Conservation (phyloP, 2,329 filamentous ascomycete genomes). For the Scortechinia acanthostroma region DNA sequence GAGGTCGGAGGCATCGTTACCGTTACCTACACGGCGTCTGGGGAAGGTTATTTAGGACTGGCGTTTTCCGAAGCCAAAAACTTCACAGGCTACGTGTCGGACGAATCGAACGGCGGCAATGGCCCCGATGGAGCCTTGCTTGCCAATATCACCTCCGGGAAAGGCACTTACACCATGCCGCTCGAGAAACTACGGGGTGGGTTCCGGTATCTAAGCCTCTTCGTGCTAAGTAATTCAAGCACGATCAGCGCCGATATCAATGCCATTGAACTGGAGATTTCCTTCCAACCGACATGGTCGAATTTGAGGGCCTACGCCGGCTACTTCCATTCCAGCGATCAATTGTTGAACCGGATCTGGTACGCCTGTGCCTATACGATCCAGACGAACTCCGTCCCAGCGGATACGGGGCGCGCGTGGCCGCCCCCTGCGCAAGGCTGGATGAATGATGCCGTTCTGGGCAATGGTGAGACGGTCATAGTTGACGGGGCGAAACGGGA, state of each 20-base stretch:
- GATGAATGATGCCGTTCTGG: slow-evolving; percentile 23
- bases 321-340: slow-evolving; percentile 10
- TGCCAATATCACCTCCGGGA: slow-evolving; percentile 23
- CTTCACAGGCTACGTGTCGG: slow-evolving; percentile 35
- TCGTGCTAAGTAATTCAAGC: slow-evolving; percentile 14
- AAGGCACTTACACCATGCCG: slow-evolving; percentile 27
- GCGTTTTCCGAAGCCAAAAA: slow-evolving; percentile 38
- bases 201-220: slow-evolving; percentile 42
- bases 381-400: slow-evolving; percentile 6
- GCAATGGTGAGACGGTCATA: slow-evolving; percentile 23
- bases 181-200: slow-evolving; percentile 35
- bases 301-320: slow-evolving; percentile 14
- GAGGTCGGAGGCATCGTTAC: slow-evolving; percentile 48
- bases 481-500: slow-evolving; percentile 31
- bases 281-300: background rate
- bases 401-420: background rate
- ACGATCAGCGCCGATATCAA: slow-evolving; percentile 13
- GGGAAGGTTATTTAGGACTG: slow-evolving; percentile 26
- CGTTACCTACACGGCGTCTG: slow-evolving; percentile 35
- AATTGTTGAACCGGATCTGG: slow-evolving; percentile 18
- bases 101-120: slow-evolving; percentile 34
- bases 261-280: background rate
- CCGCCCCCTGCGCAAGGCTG: slow-evolving; percentile 7
- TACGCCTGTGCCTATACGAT: slow-evolving; percentile 14
- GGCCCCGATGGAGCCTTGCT: slow-evolving; percentile 38